Base-by-base conservation (phyloP, 306 rosid species). In the Argentina anserina region DNA sequence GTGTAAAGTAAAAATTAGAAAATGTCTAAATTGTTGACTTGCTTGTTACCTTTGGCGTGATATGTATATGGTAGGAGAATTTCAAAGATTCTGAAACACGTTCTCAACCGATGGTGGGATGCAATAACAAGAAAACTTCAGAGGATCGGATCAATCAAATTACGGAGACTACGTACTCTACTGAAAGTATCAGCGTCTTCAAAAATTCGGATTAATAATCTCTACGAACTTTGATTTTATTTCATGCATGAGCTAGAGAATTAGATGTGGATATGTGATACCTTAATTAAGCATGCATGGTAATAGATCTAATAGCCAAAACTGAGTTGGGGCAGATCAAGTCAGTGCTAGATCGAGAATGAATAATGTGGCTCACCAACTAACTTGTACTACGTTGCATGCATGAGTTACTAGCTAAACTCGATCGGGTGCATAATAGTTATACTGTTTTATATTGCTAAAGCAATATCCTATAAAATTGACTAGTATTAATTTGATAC, bases 21-120 rank as follows among this genome's bases (percentile, higher is more conserved):
- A 21, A 59, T 69, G 69, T 52, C 64, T 36, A n/a, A 26, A 53
- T 67, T 62, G 26, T 67, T 58, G 70, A 72, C 74, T 72, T 36
- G 36, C n/a, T n/a, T n/a, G 50, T 58, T 67, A 72, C n/a, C 65
- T 67, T 67, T 71, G 74, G 58, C 78, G 70, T 73, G 78, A 45
- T 66, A 45, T 46, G 77, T 74, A 45, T 66, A 45, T 46, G 77
- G 78, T 45, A 59, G 65, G 45, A 67, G 56, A 58, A 46, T 12
- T 60, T 70, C 58, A 36, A 45, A 55, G 42, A 65, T 78, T 66
- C 65, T 56, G 33, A 45, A 45, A 34, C 76, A 71, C 40, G 80
- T 46, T 36, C 53, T 9, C 59, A 49, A 42, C 77, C 71, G 20
- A 34, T 17, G 37, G 23, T 10, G 13, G 21, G 67, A 62, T 18